Evolutionary conservation across 805 yeast species (phyloP).

Genomic region (Ogataea parapolymorpha): DNA sequence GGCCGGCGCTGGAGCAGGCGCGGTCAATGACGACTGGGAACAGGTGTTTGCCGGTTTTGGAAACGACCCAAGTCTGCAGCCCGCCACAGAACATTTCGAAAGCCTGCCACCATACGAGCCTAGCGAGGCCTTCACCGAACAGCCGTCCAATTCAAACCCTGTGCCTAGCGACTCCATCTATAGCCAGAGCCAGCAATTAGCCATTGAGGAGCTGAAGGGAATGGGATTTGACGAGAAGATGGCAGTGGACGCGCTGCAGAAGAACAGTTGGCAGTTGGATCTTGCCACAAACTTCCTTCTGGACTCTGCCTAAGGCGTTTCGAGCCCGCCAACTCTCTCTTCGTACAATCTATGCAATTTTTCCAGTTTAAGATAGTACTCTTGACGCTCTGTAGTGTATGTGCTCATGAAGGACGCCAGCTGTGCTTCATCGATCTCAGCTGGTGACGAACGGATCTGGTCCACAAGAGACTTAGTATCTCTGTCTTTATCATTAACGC

Average conservation of each 20-base stretch:
- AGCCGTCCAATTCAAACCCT: background rate
- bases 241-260: slow-evolving; percentile 65
- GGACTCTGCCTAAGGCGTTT: slow-evolving; percentile 53
- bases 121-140: slow-evolving; percentile 7
- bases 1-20: slow-evolving; percentile 39
- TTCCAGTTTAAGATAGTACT: slow-evolving; percentile 45
- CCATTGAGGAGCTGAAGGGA: slow-evolving; percentile 74
- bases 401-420: slow-evolving; percentile 36
- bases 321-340: slow-evolving; percentile 37
- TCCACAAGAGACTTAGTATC: slow-evolving; percentile 14
- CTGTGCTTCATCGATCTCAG: slow-evolving; percentile 27
- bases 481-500: slow-evolving; percentile 29
- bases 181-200: slow-evolving; percentile 37
- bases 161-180: slow-evolving; percentile 10
- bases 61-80: slow-evolving; percentile 37
- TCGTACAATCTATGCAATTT: slow-evolving; percentile 46
- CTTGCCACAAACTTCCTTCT: slow-evolving; percentile 84
- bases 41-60: slow-evolving; percentile 89
- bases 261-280: slow-evolving; percentile 70
- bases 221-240: slow-evolving; percentile 81
- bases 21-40: slow-evolving; percentile 82
- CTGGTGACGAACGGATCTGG: slow-evolving; percentile 15
- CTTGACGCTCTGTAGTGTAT: slow-evolving; percentile 40
- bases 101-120: slow-evolving; percentile 20
- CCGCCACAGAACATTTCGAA: slow-evolving; percentile 15